phyloP scores from a whole-genome alignment of 495 filamentous ascomycete species.

The Podospora pseudoanserina region DNA sequence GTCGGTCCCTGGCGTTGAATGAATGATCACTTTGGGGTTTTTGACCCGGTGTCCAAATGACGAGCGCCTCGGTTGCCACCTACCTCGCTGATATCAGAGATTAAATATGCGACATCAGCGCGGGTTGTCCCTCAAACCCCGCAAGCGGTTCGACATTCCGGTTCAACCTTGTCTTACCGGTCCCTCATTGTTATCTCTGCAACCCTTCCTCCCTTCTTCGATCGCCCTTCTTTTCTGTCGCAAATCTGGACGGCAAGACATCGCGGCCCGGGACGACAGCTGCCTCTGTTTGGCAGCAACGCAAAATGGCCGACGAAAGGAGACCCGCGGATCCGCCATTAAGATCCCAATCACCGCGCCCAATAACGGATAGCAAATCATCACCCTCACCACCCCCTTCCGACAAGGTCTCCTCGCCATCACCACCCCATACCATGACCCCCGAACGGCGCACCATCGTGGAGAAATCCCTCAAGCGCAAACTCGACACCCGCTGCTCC shows the following conservation, averaged over 20 bases:
- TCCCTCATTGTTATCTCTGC: neutral
- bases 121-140: neutral
- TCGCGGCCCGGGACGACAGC: neutral
- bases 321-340: neutral
- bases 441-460: conserved; percentile 34
- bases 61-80: neutral
- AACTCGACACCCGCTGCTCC: conserved; percentile 42
- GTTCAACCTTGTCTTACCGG: neutral
- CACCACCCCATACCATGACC: conserved; percentile 25
- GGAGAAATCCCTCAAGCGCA: conserved; percentile 41
- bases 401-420: neutral
- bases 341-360: neutral
- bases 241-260: too few species aligned
- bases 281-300: neutral
- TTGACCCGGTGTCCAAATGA: neutral
- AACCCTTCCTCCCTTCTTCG: neutral
- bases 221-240: neutral
- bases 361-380: neutral
- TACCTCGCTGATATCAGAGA: neutral
- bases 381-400: neutral
- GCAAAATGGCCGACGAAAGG: neutral
- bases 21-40: neutral
- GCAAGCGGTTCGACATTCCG: neutral
- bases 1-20: neutral
- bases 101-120: neutral